Evolutionary conservation across 306 rosid species (phyloP), one percentile per base, ranked within the genome.

Genomic region (Hippophae gyantsensis): DNA sequence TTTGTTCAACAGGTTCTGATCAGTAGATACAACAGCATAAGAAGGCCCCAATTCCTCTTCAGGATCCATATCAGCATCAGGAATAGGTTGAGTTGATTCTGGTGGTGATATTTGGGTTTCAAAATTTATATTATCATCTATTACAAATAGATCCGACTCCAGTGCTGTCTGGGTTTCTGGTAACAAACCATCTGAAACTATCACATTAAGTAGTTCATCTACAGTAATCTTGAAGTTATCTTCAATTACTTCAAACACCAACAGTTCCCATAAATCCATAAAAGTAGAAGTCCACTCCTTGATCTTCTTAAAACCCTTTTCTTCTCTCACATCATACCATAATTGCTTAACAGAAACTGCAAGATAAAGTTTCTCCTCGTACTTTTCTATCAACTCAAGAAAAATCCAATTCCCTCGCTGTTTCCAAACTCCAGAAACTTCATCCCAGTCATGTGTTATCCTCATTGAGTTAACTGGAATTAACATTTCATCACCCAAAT

Each of bases 401-500:
- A 92, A 73, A 14, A 71, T 63, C 99, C 95, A 92, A 3, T 64
- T 75, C 68, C 89, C 86, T 2, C 96, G 86, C 9, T 5, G 69
- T 68, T 44, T 50, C 99, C 96, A 92, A 12, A 74, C 43, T 44
- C 61, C 82, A 0, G 78, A 72, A 62, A 60, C 74, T 77, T 77
- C 95, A 57, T 75, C 68, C 95, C 99, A 92, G 58, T 85, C 95
- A 49, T 78, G 86, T 3, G 93, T 83, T 54, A 85, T 75, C 59
- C 99, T 70, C 58, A 83, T 41, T 26, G 50, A 47, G 14, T 51
- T 46, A 66, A 88, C 56, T 59, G 38, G 67, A 27, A 72, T 5
- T 52, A 51, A 77, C 64, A 85, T 56, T 67, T 88, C 90, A 53
- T 92, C 99, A 2, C 96, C 99, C 71, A 85, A 65, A 67, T 88